Evolutionary conservation across 1,284 basidiomycete species (phyloP).

Genomic region (Phaffia rhodozyma): DNA sequence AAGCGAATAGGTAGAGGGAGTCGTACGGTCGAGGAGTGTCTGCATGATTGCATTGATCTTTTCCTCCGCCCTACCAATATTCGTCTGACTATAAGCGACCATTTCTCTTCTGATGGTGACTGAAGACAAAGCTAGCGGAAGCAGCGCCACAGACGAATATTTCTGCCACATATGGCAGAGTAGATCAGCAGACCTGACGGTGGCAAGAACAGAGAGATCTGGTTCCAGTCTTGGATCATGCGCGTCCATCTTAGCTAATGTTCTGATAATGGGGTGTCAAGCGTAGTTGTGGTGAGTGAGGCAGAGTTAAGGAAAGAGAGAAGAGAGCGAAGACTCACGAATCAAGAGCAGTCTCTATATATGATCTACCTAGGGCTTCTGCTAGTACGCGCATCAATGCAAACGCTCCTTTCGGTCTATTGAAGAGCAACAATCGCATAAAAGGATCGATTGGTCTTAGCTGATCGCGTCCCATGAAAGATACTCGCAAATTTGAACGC

Average conservation of each 20-base stretch:
- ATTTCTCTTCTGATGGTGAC: constrained; percentile 87
- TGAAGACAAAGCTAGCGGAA: constrained; percentile 74
- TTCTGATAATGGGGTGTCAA: constrained; percentile 40
- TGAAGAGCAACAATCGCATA: not conserved
- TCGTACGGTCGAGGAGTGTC: constrained; percentile 66
- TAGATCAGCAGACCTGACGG: constrained; percentile 69
- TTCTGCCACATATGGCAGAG: constrained; percentile 95
- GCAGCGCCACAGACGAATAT: constrained; percentile 79
- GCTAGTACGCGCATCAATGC: constrained; percentile 74
- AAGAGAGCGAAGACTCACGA: constrained; percentile 43
- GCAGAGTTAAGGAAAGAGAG: not conserved
- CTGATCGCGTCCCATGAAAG: not conserved
- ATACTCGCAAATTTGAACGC: constrained; percentile 11
- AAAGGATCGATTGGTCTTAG: not conserved
- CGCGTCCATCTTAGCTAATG: constrained; percentile 56
- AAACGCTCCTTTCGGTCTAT: constrained; percentile 80
- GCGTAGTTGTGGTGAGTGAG: not conserved
- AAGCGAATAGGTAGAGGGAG: not conserved
- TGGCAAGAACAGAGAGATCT: constrained; percentile 53
- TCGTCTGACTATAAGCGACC: constrained; percentile 84
- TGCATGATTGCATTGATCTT: constrained; percentile 74
- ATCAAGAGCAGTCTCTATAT: constrained; percentile 82
- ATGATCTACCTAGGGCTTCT: constrained; percentile 73
- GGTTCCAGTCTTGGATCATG: constrained; percentile 69
- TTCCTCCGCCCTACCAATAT: constrained; percentile 74